These are phyloP conservation scores for Ustilago bromivora DNA, from an alignment of 1,284 basidiomycete genomes.

Conservation along the genomic window DNA sequence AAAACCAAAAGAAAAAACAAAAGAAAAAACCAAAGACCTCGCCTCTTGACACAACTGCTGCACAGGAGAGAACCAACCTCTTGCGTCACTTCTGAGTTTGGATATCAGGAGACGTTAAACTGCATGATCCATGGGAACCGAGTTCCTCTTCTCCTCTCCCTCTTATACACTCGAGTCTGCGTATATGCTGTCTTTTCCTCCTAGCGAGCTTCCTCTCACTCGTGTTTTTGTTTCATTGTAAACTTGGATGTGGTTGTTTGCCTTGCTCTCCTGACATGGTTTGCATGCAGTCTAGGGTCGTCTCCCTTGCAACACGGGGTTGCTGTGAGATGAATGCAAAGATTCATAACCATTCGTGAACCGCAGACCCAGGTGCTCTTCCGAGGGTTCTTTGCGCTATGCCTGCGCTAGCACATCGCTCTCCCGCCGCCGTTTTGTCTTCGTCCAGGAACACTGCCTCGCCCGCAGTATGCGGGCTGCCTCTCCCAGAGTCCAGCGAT, in stretches of 20 bases:
- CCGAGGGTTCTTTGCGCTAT: too few relatives aligned
- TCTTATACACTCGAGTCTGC: not conserved
- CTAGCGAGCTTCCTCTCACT: not conserved
- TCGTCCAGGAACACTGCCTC: too few relatives aligned
- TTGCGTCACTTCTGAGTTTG: conserved; percentile 8
- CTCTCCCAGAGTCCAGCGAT: not conserved
- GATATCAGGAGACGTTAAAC: conserved; percentile 11
- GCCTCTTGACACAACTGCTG: too few relatives aligned
- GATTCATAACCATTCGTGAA: too few relatives aligned
- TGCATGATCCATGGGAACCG: conserved; percentile 12
- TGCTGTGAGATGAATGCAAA: too few relatives aligned
- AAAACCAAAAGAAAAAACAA: too few relatives aligned
- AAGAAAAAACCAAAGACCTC: too few relatives aligned
- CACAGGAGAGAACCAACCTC: not conserved
- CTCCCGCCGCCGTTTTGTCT: not conserved
- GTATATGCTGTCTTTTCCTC: conserved; percentile 6
- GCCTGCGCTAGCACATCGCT: not conserved
- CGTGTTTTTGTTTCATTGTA: not conserved
- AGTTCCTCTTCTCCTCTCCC: not conserved
- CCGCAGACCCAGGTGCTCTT: too few relatives aligned
- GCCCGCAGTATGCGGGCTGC: too few relatives aligned
- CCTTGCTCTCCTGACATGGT: not conserved
- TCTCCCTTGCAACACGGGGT: too few relatives aligned
- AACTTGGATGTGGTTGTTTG: conserved; percentile 7
- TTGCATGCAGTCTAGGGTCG: conserved; percentile 3